A percentile compares a stretch with the other conserved stretches of the same genome.
phyloP scores from a whole-genome alignment of 2,329 filamentous ascomycete species.

The Didymella lethalis region DNA sequence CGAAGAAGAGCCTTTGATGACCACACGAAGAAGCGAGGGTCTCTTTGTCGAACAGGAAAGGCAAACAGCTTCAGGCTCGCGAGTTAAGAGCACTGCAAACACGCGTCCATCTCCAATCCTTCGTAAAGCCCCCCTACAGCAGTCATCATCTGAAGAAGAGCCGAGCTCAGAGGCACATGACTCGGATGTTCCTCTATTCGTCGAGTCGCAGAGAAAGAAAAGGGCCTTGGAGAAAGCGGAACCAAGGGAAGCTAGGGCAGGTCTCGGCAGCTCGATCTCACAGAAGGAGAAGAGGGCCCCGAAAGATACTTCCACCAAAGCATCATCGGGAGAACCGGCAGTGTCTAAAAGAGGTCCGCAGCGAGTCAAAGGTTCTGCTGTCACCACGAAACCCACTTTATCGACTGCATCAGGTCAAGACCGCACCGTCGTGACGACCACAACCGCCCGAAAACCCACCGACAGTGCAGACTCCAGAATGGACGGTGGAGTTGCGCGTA shows the following conservation, averaged over 20 bases:
- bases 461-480: not conserved
- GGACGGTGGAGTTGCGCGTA: conserved; percentile 3
- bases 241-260: not conserved
- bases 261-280: not conserved
- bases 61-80: not conserved
- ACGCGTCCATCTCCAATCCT: conserved; percentile 3
- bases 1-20: conserved; percentile 21
- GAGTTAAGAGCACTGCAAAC: not conserved
- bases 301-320: not conserved
- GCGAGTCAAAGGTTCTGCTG: not conserved
- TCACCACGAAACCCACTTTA: not conserved
- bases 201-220: conserved; percentile 8
- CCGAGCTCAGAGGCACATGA: conserved; percentile 4
- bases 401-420: not conserved
- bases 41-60: conserved; percentile 21
- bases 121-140: conserved; percentile 27
- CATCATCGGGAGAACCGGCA: not conserved
- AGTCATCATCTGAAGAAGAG: conserved; percentile 29
- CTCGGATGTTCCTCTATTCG: conserved; percentile 19
- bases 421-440: not conserved
- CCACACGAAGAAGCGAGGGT: conserved; percentile 3
- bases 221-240: not conserved
- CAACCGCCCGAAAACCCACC: not conserved
- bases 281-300: not conserved
- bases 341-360: not conserved